Percentiles rank a stretch among this genome's conserved stretches.
These are phyloP conservation scores for Phytopythium chamaehyphon DNA, from an alignment of 352 stramenopile genomes.

Conservation along the genomic window DNA sequence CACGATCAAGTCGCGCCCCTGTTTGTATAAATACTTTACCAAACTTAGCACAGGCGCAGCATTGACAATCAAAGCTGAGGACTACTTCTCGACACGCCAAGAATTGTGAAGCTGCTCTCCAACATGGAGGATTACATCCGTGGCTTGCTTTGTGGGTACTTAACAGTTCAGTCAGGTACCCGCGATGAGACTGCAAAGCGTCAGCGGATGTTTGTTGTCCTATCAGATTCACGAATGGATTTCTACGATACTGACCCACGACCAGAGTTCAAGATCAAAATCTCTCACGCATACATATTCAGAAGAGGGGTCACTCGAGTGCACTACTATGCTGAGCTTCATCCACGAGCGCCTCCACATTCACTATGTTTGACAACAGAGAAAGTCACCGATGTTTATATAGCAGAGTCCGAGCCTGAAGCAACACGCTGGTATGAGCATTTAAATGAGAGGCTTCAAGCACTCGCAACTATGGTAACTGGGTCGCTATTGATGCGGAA, in stretches of 20 bases:
- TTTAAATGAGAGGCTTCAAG: constrained; percentile 45
- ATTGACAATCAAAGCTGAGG: no score
- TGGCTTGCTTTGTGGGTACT: constrained; percentile 58
- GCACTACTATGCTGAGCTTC: constrained; percentile 62
- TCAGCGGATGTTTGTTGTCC: constrained; percentile 61
- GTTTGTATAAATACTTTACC: no score
- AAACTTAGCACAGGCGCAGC: no score
- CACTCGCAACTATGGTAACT: constrained; percentile 43
- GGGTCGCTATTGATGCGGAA: constrained; percentile 50
- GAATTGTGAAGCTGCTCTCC: no score
- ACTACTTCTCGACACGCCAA: no score
- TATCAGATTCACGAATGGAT: constrained; percentile 73
- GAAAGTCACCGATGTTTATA: constrained; percentile 52
- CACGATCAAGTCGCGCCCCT: no score
- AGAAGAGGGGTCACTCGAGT: constrained; percentile 30
- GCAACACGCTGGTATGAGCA: constrained; percentile 43
- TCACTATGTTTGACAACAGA: constrained; percentile 67
- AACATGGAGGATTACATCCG: constrained; percentile 76
- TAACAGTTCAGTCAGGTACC: constrained; percentile 53
- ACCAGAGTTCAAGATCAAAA: constrained; percentile 51
- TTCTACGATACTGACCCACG: constrained; percentile 64
- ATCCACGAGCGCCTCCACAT: constrained; percentile 40
- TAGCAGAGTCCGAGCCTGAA: constrained; percentile 45
- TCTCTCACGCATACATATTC: constrained; percentile 54
- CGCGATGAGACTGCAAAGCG: constrained; percentile 37